These are phyloP conservation scores for Nelumbo lutea DNA, from an alignment of 164 flowering plant genomes.

Conservation along the genomic window DNA sequence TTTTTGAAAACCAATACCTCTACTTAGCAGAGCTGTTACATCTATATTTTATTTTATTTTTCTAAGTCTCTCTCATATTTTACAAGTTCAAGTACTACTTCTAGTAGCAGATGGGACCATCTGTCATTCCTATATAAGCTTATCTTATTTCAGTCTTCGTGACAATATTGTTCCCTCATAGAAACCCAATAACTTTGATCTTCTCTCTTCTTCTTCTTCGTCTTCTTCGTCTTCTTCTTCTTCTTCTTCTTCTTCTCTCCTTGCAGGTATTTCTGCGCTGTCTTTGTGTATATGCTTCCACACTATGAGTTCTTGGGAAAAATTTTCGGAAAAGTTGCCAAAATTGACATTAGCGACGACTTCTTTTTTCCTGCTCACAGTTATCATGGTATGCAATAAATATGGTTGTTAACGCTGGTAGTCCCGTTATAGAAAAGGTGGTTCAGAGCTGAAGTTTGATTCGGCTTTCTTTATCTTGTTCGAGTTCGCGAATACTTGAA, in stretches of 20 bases:
- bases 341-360: slow-evolving; percentile 36
- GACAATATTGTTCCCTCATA: slow-evolving; percentile 12
- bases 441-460: slow-evolving; percentile 18
- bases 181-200: slow-evolving; percentile 10
- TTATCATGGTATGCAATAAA: slow-evolving; percentile 21
- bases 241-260: not conserved
- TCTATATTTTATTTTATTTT: slow-evolving; percentile 10
- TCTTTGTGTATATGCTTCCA: too few relatives aligned
- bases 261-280: not conserved
- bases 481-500: slow-evolving; percentile 5
- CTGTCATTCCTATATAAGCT: slow-evolving; percentile 19
- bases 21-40: slow-evolving; percentile 17
- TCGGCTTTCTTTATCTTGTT: slow-evolving; percentile 10
- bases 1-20: slow-evolving; percentile 30
- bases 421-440: slow-evolving; percentile 12
- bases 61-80: slow-evolving; percentile 1
- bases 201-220: not conserved
- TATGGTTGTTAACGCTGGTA: slow-evolving; percentile 10
- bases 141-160: slow-evolving; percentile 7
- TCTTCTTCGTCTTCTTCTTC: too few relatives aligned
- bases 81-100: slow-evolving; percentile 11
- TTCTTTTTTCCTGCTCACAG: slow-evolving; percentile 24
- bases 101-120: slow-evolving; percentile 22
- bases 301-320: slow-evolving; percentile 11
- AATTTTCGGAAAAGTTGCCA: slow-evolving; percentile 11